A percentile compares a stretch with the other conserved stretches of the same genome.
Evolutionary conservation across 768 basidiomycete genomes (phyloP).

Genomic region (Hericium rajendrae): DNA sequence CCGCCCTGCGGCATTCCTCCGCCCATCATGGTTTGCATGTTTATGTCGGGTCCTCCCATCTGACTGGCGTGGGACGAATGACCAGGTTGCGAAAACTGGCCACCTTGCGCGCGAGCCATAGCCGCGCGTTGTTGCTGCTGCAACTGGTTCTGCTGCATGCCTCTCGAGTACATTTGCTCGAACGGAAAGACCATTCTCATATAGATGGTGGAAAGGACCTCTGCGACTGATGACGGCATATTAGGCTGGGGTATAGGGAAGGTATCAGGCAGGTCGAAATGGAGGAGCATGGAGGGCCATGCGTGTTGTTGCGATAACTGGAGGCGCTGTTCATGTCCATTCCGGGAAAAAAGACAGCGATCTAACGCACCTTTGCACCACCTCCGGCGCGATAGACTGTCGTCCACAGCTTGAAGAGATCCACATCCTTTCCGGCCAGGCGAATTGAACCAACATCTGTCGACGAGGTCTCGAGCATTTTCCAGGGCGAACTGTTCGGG

Average conservation of each 20-base stretch:
- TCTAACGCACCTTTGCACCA: constrained; percentile 39
- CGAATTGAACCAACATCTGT: constrained; percentile 53
- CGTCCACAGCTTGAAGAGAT: constrained; percentile 67
- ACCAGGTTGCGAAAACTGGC: constrained; percentile 20
- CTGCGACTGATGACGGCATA: constrained; percentile 35
- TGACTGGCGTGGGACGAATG: constrained; percentile 13
- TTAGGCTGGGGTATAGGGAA: constrained; percentile 21
- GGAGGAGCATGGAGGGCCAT: constrained; percentile 25
- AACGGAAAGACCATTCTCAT: constrained; percentile 56
- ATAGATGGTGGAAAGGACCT: constrained; percentile 49
- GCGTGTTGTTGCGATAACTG: constrained; percentile 11
- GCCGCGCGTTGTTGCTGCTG: constrained; percentile 51
- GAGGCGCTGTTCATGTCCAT: constrained; percentile 1
- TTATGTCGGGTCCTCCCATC: constrained; percentile 11
- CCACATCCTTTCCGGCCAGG: constrained; percentile 65
- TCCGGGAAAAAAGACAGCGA: constrained; percentile 1
- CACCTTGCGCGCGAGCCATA: constrained; percentile 32
- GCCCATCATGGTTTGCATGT: constrained; percentile 7
- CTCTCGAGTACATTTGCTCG: constrained; percentile 44
- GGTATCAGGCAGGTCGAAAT: constrained; percentile 30
- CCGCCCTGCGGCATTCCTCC: constrained; percentile 7
- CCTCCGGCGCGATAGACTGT: constrained; percentile 55
- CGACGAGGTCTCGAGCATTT: constrained; percentile 48
- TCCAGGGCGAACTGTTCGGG: constrained; percentile 53
- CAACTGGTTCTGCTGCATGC: constrained; percentile 38